Percentiles rank a stretch among this genome's conserved stretches.
Evolutionary conservation across 106 monocot species (phyloP).

Genomic region (Acorus gramineus): DNA sequence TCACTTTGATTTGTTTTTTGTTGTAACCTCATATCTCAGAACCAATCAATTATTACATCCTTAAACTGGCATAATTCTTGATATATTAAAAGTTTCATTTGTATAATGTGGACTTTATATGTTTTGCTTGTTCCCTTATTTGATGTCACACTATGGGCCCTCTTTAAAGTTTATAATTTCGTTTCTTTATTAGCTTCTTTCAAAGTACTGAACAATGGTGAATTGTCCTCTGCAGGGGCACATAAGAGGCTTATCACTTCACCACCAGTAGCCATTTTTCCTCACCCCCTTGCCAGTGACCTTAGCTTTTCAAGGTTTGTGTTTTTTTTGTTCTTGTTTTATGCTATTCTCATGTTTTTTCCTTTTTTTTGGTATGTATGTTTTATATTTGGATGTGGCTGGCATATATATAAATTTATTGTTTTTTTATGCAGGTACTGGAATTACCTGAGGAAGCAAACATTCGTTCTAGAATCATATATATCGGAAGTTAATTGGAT

Average conservation of each 20-base stretch:
- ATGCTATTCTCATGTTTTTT: not conserved
- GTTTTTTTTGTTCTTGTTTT: not conserved
- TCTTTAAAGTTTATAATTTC: no score
- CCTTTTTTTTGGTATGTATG: not conserved
- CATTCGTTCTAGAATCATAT: constrained; percentile 96
- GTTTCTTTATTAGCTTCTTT: not conserved
- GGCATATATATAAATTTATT: not conserved
- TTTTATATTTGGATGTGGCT: not conserved
- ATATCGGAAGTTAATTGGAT: constrained; percentile 81
- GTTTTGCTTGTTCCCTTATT: no score
- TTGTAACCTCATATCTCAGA: no score
- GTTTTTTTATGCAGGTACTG: constrained; percentile 58
- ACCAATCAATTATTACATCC: no score
- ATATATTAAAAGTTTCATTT: no score
- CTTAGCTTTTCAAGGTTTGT: constrained; percentile 82
- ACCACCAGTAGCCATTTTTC: constrained; percentile 92
- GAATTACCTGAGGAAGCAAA: constrained; percentile 99
- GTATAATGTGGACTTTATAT: no score
- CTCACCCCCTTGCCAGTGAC: constrained; percentile 96
- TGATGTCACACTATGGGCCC: no score
- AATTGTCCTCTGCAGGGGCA: constrained; percentile 37
- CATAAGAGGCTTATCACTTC: constrained; percentile 89
- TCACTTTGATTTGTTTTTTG: no score
- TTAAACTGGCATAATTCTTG: no score
- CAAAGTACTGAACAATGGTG: not conserved